phyloP scores from a whole-genome alignment of 75 land plant species.

The Pinus taeda region DNA sequence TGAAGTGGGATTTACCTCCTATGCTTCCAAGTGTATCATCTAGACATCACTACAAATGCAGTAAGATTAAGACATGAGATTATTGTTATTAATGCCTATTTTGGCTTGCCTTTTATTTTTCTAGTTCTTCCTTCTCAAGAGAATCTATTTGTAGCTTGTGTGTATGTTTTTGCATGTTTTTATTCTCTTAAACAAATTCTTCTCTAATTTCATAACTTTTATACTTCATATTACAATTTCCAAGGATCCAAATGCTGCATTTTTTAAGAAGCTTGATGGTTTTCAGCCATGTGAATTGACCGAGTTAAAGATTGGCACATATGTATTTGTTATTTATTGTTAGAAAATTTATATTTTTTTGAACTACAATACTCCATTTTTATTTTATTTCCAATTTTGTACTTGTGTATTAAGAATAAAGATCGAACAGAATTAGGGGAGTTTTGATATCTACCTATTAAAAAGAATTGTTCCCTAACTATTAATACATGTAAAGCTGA shows the following conservation, averaged over 20 bases:
- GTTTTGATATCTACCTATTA: too few relatives aligned
- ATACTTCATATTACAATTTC: conserved; percentile 61
- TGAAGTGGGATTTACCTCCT: conserved; percentile 96
- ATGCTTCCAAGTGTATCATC: conserved; percentile 83
- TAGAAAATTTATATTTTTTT: not conserved
- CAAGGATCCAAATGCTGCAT: conserved; percentile 93
- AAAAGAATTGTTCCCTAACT: not conserved
- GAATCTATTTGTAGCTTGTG: not conserved
- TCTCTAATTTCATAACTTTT: not conserved
- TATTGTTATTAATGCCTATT: not conserved
- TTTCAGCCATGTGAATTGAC: conserved; percentile 97
- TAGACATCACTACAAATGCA: conserved; percentile 70
- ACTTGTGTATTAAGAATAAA: not conserved
- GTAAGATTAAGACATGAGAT: conserved; percentile 27
- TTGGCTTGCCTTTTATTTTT: not conserved
- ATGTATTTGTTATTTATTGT: conserved; percentile 97
- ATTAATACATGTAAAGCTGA: not conserved
- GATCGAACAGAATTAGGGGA: not conserved
- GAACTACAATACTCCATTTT: not conserved
- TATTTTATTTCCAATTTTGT: not conserved
- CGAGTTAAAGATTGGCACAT: conserved; percentile 80
- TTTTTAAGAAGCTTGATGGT: conserved; percentile 92
- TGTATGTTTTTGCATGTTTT: not conserved
- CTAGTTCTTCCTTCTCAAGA: not conserved
- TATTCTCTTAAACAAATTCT: not conserved